Evolutionary conservation across 768 basidiomycete species (phyloP), one percentile per base, ranked within the genome.

Genomic region (Daedaleopsis nitida): DNA sequence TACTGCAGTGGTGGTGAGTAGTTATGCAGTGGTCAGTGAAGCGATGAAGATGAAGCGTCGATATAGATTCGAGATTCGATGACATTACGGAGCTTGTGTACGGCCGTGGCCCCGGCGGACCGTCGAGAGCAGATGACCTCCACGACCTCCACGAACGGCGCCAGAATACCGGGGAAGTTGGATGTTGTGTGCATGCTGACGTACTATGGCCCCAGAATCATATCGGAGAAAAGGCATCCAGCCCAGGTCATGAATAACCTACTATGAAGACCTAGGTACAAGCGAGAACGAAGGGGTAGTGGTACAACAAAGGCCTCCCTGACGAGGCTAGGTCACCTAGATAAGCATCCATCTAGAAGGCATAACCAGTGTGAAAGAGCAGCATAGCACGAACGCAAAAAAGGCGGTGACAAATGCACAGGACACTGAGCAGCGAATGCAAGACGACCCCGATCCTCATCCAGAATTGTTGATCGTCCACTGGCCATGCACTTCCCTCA

Each of bases 401-500:
- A 9, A 4, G 23, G 12, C 3, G 39, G 10, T 3, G 3, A 10
- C 11, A 12, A 42, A 13, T 13, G 13, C 39, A 42, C 39, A 42
- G 17, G 39, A 3, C 39, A 12, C 11, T 42, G 2, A 42, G 11
- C 16, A 14, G n/a, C 23, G 4, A 27, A 16, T 23, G 3, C 43
- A 23, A 5, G 6, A n/a, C 11, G 24, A n/a, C 16, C 34, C 37
- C 47, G 39, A 2, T 5, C 44, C 32, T 38, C 42, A 45, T 59
- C 54, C 32, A 21, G 67, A 59, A 69, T 74, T 62, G 69, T 75
- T 77, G 39, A 70, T 72, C 58, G 72, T 75, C 78, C 78, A 86
- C 51, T 68, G 68, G 12, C 74, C 69, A 66, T 91, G 81, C 49
- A 85, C 72, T 16, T 75, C 74, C 56, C 79, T 75, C 58, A 91